A percentile compares a stretch with the other conserved stretches of the same genome.
These are phyloP conservation scores for Punica granatum DNA, from an alignment of 345 rosid species.

Conservation along the genomic window DNA sequence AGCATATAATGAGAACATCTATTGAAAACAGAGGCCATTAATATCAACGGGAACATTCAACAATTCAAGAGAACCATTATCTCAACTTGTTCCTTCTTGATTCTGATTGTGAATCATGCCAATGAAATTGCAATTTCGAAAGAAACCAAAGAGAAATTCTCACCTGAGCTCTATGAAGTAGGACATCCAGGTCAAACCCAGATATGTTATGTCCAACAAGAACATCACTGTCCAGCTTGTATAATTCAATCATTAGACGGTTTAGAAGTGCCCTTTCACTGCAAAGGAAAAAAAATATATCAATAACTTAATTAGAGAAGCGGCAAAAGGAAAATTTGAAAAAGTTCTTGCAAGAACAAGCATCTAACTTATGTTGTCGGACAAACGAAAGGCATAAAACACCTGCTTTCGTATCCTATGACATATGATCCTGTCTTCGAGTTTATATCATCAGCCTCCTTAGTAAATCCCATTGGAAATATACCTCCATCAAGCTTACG, in stretches of 20 bases:
- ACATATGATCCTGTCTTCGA: slow-evolving; percentile 66
- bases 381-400: slow-evolving; percentile 13
- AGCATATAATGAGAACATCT: neutral
- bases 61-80: neutral
- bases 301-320: slow-evolving; percentile 7
- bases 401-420: slow-evolving; percentile 81
- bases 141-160: slow-evolving; percentile 9
- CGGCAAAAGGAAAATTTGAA: neutral
- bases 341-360: slow-evolving; percentile 8
- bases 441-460: slow-evolving; percentile 79
- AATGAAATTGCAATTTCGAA: neutral
- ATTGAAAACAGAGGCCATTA: neutral
- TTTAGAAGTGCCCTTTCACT: slow-evolving; percentile 94
- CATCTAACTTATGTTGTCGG: slow-evolving; percentile 3
- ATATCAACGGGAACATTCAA: neutral
- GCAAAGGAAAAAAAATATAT: slow-evolving; percentile 27
- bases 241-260: slow-evolving; percentile 76
- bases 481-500: slow-evolving; percentile 91
- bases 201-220: slow-evolving; percentile 96
- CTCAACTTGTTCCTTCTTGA: neutral
- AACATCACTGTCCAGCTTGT: slow-evolving; percentile 90
- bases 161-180: slow-evolving; percentile 91
- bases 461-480: slow-evolving; percentile 91
- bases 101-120: neutral
- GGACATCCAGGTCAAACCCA: slow-evolving; percentile 95